phyloP scores from a whole-genome alignment of 768 basidiomycete genomes.

The Daedalea quercina region DNA sequence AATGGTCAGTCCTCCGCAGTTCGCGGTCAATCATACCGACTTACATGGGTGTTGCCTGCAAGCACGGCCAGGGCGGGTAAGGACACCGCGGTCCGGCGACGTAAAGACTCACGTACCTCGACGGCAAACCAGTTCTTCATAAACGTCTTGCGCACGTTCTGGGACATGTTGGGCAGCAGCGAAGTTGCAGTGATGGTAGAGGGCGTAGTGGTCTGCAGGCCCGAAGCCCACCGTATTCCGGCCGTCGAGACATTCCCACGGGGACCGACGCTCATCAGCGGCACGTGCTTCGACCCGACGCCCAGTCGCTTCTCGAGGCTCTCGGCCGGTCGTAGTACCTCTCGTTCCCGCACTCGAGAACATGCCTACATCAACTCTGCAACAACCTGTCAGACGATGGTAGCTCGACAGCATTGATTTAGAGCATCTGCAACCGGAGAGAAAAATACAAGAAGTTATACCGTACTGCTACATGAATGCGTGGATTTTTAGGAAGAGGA shows the following conservation, averaged over 20 bases:
- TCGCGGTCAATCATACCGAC: constrained; percentile 8
- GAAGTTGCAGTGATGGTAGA: neutral
- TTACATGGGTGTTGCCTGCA: constrained; percentile 45
- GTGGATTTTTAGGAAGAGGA: no score
- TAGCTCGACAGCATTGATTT: no score
- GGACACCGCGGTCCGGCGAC: neutral
- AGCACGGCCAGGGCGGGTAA: no score
- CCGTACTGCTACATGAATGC: no score
- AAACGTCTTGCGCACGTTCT: constrained; percentile 25
- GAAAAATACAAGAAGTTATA: no score
- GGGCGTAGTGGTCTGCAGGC: constrained; percentile 1
- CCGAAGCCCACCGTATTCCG: constrained; percentile 9
- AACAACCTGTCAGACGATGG: no score
- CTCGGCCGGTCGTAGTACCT: neutral
- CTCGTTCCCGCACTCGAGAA: no score
- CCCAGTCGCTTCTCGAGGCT: constrained; percentile 6
- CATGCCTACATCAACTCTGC: no score
- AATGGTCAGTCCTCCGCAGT: neutral
- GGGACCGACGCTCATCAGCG: neutral
- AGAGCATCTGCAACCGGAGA: no score
- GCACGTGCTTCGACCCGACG: constrained; percentile 9
- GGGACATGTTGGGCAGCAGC: constrained; percentile 14
- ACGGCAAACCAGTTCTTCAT: constrained; percentile 71
- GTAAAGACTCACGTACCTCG: constrained; percentile 40
- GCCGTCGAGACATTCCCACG: constrained; percentile 11